phyloP scores from a whole-genome alignment of 2,329 filamentous ascomycete genomes.

The Colletotrichum costaricense region DNA sequence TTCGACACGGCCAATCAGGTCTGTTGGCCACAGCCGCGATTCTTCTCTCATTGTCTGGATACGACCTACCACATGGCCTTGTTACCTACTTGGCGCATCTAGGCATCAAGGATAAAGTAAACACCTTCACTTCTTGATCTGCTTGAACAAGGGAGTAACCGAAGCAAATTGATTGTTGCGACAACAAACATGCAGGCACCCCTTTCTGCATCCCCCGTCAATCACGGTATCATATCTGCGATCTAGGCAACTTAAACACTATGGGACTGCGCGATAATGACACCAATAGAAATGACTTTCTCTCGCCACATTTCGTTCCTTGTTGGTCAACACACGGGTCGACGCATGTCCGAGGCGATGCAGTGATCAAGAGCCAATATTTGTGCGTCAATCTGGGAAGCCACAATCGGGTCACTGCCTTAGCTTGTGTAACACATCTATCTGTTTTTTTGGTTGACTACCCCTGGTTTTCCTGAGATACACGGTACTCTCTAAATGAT shows the following conservation, averaged over 20 bases:
- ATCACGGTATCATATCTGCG: neutral
- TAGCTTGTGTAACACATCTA: neutral
- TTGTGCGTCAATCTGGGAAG: neutral
- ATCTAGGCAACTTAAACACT: neutral
- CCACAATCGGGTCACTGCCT: slow-evolving; percentile 11
- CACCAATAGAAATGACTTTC: neutral
- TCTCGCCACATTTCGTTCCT: neutral
- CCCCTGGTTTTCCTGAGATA: neutral
- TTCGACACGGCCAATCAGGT: neutral
- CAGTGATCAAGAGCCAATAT: neutral
- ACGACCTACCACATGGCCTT: neutral
- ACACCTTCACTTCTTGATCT: neutral
- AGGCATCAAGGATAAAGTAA: neutral
- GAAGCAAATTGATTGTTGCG: neutral
- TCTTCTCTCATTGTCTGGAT: neutral
- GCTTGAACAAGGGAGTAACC: neutral
- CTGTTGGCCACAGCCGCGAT: neutral
- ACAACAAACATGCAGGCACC: neutral
- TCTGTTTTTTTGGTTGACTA: no score
- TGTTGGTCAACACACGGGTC: neutral
- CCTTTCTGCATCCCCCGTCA: neutral
- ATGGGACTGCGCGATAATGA: neutral
- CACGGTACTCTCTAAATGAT: neutral
- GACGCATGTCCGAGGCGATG: neutral
- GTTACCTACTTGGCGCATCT: neutral